Evolutionary conservation across 805 yeast genomes (phyloP), one percentile per base, ranked within the genome.

Genomic region (Schizosaccharomyces cryophilus): DNA sequence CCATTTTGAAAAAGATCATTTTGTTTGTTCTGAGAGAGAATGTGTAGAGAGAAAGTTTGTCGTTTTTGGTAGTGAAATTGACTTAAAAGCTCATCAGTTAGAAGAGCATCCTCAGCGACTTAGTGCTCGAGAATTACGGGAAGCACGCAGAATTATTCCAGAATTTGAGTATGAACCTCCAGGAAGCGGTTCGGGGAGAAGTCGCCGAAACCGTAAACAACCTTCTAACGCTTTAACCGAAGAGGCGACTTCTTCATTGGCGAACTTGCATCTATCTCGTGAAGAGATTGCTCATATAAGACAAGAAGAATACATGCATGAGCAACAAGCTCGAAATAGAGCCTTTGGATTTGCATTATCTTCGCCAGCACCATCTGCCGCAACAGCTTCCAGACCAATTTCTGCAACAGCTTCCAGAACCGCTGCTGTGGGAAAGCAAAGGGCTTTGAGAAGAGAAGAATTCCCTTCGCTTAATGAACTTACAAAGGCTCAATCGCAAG

Each of bases 11-110:
- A 70, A 68, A 3, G 80, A 77, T 54, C 99, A 93, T 71, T 87
- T 75, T 70, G 80, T 81, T 17, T 93, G 99, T 72, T 75, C 78
- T 40, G 84, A 85, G 21, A 85, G 80, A 59, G 67, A 78, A 13
- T 93, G 99, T 72, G 71, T 89, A 59, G 97, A 89, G 62, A 82
- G 85, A 70, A 85, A 86, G 69, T 90, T 93, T 72, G 93, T 93
- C 26, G 98, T 90, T 1, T 93, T 93, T 69, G 78, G 83, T 26
- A 90, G 87, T 64, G 93, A 85, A 61, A 71, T 88, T 61, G 96
- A 88, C 66, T 74, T 93, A 61, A 83, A 85, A 61, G 89, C 94
- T 1, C 98, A 93, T 71, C 83, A 87, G 81, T 71, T 87, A 58
- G 79, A 81, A 64, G 90, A 84, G 66, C 99, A 93, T 70, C 81